A percentile compares a stretch with the other conserved stretches of the same genome.
These are phyloP conservation scores for Diaporthe vexans DNA, from an alignment of 2,329 filamentous ascomycete genomes.

Conservation along the genomic window DNA sequence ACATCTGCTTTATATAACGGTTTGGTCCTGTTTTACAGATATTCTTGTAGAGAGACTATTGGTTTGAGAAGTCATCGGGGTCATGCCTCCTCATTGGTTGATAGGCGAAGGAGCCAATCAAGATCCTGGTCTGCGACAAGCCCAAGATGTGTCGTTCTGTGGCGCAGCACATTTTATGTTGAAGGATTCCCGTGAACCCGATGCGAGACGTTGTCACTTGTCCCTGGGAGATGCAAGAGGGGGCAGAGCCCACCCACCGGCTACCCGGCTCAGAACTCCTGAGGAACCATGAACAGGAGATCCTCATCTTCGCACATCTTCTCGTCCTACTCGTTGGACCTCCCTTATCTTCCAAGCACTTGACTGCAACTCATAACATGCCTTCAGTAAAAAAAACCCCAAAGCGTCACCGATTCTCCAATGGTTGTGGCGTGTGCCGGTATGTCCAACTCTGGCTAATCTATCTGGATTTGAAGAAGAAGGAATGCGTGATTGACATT, in stretches of 20 bases:
- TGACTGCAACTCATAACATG: background rate
- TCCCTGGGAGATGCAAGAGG: background rate
- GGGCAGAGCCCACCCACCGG: background rate
- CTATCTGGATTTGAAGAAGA: background rate
- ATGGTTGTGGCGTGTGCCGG: conserved; percentile 3
- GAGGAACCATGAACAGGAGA: too few relatives aligned
- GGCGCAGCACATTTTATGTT: background rate
- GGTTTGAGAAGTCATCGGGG: background rate
- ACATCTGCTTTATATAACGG: background rate
- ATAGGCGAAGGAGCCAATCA: background rate
- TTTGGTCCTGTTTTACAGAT: background rate
- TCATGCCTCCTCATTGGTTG: background rate
- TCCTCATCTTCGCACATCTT: too few relatives aligned
- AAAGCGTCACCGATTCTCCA: background rate
- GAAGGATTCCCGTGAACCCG: background rate
- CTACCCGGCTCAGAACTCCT: too few relatives aligned
- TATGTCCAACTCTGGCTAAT: background rate
- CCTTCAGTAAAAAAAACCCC: background rate
- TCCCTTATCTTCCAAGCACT: background rate
- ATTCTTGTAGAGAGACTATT: background rate
- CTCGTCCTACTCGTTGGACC: too few relatives aligned
- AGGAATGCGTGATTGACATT: background rate
- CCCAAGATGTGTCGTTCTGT: background rate
- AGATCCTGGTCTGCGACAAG: background rate
- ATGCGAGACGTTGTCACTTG: background rate